Percentiles rank a stretch among this genome's conserved stretches.
Evolutionary conservation across 2,329 filamentous ascomycete genomes (phyloP).

Genomic region (Exophiala alcalophila): DNA sequence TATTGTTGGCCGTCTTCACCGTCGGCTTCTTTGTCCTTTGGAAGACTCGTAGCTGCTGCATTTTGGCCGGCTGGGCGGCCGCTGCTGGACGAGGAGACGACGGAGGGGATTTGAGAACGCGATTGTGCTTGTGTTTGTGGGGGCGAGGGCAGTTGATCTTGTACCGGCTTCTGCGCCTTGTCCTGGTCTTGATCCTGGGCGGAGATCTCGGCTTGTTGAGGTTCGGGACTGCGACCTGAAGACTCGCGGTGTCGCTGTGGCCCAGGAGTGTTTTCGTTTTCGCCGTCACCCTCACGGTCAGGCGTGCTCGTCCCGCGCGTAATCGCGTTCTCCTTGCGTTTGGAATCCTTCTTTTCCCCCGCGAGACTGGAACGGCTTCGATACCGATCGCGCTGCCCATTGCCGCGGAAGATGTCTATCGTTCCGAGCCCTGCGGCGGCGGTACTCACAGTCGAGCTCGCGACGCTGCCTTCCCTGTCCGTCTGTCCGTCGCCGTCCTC

Average conservation of each 20-base stretch:
- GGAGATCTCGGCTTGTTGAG: not conserved
- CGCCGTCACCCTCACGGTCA: not conserved
- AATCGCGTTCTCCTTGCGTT: no score
- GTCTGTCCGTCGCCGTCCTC: constrained; percentile 4
- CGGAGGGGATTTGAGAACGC: constrained; percentile 1
- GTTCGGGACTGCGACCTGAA: constrained; percentile 8
- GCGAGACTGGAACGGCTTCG: constrained; percentile 2
- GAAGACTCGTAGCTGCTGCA: no score
- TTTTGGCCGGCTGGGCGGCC: no score
- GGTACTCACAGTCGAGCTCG: constrained; percentile 10
- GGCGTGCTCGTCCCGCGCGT: constrained; percentile 9
- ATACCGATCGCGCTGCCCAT: constrained; percentile 3
- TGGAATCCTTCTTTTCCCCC: no score
- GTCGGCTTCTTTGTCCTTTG: no score
- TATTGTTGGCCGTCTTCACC: not conserved
- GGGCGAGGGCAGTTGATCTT: constrained; percentile 1
- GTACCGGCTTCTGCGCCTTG: not conserved
- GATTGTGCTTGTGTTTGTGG: constrained; percentile 2
- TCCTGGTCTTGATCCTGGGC: not conserved
- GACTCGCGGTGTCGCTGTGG: not conserved
- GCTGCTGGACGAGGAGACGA: not conserved
- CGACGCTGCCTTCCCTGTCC: constrained; percentile 17
- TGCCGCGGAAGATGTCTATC: constrained; percentile 19
- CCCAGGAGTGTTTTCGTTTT: not conserved
- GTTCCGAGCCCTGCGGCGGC: not conserved